Percentiles rank a stretch among this genome's conserved stretches.
Evolutionary conservation across 2,329 filamentous ascomycete genomes (phyloP).

Genomic region (Penicillium palitans): DNA sequence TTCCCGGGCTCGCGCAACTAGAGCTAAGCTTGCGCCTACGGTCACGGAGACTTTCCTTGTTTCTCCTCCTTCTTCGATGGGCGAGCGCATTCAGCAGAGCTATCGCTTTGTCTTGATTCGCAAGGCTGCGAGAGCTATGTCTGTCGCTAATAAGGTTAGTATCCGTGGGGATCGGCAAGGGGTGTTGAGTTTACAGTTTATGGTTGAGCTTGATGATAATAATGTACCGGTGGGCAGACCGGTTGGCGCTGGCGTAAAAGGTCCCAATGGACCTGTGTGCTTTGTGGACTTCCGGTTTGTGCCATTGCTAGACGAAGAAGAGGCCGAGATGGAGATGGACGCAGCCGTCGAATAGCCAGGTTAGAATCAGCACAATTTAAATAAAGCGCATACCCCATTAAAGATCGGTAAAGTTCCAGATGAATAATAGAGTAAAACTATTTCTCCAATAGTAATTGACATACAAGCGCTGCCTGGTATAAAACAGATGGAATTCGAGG

Average conservation of each 20-base stretch:
- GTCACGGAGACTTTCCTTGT: constrained; percentile 55
- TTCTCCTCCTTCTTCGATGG: constrained; percentile 57
- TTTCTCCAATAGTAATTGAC: not conserved
- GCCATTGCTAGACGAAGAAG: constrained; percentile 46
- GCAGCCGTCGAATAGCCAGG: constrained; percentile 11
- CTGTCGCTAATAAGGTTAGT: constrained; percentile 86
- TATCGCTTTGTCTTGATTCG: constrained; percentile 89
- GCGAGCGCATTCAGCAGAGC: constrained; percentile 67
- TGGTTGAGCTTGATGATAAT: constrained; percentile 77
- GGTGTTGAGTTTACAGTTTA: constrained; percentile 91
- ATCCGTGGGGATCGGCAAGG: constrained; percentile 84
- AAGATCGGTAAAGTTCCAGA: not conserved
- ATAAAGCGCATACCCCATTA: not conserved
- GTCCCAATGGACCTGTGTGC: constrained; percentile 36
- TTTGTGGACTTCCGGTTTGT: constrained; percentile 53
- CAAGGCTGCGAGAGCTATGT: constrained; percentile 88
- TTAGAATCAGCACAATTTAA: not conserved
- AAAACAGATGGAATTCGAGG: not conserved
- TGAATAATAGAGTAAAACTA: not conserved
- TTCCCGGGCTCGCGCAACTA: constrained; percentile 34
- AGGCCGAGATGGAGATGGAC: constrained; percentile 28
- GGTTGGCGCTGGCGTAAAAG: constrained; percentile 25
- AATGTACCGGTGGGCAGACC: constrained; percentile 37
- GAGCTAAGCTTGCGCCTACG: constrained; percentile 42
- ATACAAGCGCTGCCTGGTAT: not conserved